phyloP scores from a whole-genome alignment of 2,329 filamentous ascomycete genomes.

The Dendryphion nanum region DNA sequence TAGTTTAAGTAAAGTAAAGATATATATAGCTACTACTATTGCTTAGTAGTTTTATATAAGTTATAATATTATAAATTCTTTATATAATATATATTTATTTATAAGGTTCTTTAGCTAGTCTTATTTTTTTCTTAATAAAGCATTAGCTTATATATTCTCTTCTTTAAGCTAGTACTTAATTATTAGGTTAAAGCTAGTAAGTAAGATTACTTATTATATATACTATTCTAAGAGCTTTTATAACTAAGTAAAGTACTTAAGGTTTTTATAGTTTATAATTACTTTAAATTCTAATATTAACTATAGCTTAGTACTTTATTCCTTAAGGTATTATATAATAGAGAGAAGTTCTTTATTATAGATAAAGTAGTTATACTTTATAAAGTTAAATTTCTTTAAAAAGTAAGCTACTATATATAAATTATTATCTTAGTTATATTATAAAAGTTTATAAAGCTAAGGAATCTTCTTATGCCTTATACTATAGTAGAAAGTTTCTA shows the following conservation, averaged over 20 bases:
- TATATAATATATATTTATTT: background rate
- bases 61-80: background rate
- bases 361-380: slow-evolving; percentile 34
- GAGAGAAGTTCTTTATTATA: slow-evolving; percentile 39
- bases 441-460: background rate
- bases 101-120: background rate
- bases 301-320: slow-evolving; percentile 13
- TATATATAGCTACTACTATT: no score
- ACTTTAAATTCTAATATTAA: background rate
- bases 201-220: background rate
- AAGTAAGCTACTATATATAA: slow-evolving; percentile 17
- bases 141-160: background rate
- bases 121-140: background rate
- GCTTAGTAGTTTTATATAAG: no score
- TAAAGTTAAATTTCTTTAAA: slow-evolving; percentile 18
- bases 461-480: slow-evolving; percentile 1
- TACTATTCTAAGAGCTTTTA: background rate
- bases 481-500: slow-evolving; percentile 4
- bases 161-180: background rate
- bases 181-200: background rate
- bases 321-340: slow-evolving; percentile 25
- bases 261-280: background rate
- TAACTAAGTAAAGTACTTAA: background rate
- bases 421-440: slow-evolving; percentile 4
- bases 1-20: background rate